A percentile compares a stretch with the other conserved stretches of the same genome.
These are phyloP conservation scores for Ascochyta lentis DNA, from an alignment of 2,329 filamentous ascomycete genomes.

Conservation along the genomic window DNA sequence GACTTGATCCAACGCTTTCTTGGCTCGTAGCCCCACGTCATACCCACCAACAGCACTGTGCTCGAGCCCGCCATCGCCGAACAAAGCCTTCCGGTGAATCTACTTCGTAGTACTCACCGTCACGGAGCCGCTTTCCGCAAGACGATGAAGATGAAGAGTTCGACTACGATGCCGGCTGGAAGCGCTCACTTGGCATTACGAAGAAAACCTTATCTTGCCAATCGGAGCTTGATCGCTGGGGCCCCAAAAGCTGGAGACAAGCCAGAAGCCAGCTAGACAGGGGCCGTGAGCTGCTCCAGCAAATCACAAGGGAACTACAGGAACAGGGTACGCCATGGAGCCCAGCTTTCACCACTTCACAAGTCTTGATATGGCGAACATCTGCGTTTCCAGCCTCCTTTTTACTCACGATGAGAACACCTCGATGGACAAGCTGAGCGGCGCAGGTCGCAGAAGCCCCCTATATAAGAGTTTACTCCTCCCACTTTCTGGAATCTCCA, in stretches of 20 bases:
- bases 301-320: background rate
- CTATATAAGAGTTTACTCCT: background rate
- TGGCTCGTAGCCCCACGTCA: background rate
- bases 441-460: background rate
- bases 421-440: background rate
- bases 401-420: slow-evolving; percentile 14
- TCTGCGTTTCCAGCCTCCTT: background rate
- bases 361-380: background rate
- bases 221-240: slow-evolving; percentile 1
- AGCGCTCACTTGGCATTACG: background rate
- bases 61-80: background rate
- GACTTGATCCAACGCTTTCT: background rate
- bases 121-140: background rate
- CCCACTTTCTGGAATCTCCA: background rate
- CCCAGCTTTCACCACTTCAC: slow-evolving; percentile 1
- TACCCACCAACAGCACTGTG: background rate
- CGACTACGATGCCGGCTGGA: background rate
- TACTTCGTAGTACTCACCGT: background rate
- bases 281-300: background rate
- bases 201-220: background rate
- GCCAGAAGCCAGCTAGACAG: background rate
- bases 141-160: slow-evolving; percentile 5
- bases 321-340: background rate
- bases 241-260: background rate
- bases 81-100: background rate